These are phyloP conservation scores for Sutorius eximius DNA, from an alignment of 1,284 basidiomycete genomes.

Conservation along the genomic window DNA sequence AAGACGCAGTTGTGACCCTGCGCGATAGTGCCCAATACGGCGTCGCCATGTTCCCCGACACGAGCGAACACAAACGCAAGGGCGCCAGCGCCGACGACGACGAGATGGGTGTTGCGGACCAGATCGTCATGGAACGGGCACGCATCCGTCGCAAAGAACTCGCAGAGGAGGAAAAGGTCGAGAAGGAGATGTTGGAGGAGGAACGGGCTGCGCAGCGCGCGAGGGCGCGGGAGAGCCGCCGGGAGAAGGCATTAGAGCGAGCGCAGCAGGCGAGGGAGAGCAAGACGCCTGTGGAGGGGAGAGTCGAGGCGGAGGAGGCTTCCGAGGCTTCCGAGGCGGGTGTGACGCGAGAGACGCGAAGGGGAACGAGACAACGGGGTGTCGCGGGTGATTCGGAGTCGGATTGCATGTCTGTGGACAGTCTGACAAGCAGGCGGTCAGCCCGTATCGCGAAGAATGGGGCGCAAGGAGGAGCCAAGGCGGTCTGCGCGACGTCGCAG, in stretches of 20 bases:
- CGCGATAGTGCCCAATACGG: conserved; percentile 75
- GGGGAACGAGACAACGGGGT: not conserved
- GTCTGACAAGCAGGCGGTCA: conserved; percentile 11
- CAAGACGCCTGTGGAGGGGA: conserved; percentile 6
- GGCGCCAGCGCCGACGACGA: conserved; percentile 35
- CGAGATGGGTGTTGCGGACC: conserved; percentile 49
- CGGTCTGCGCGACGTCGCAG: not conserved
- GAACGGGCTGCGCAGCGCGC: conserved; percentile 29
- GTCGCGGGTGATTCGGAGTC: conserved; percentile 17
- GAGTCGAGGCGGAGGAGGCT: not conserved
- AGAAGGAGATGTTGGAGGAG: conserved; percentile 38
- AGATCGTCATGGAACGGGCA: conserved; percentile 67
- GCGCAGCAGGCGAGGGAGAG: conserved; percentile 17
- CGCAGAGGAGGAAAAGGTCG: conserved; percentile 53
- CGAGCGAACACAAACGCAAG: conserved; percentile 47
- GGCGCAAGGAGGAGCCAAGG: not conserved
- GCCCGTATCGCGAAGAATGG: conserved; percentile 6
- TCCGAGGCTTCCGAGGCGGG: conserved; percentile 14
- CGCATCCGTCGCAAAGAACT: conserved; percentile 59
- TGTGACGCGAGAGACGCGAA: conserved; percentile 1
- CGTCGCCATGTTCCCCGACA: conserved; percentile 73
- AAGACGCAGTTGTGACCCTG: conserved; percentile 57
- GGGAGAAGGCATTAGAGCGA: conserved; percentile 25
- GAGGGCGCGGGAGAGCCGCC: conserved; percentile 25
- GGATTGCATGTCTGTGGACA: conserved; percentile 33